phyloP scores from a whole-genome alignment of 371 early-diverging fungal genomes.

The Rhizopus microsporus region DNA sequence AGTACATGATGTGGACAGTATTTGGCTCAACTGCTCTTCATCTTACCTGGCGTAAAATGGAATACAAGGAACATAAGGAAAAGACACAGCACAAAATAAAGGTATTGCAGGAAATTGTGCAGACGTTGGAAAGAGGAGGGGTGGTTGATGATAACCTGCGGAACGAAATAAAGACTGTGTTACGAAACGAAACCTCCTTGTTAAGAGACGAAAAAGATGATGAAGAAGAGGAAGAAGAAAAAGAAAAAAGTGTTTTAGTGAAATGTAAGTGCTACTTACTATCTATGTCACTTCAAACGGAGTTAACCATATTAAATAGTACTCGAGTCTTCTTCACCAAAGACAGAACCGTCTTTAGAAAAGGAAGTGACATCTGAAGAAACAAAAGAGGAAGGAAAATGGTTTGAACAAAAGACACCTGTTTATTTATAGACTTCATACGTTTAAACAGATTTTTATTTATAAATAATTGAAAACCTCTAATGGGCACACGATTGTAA shows the following conservation, averaged over 20 bases:
- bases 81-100: slow-evolving; percentile 40
- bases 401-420: slow-evolving; percentile 3
- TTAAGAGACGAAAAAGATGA: slow-evolving; percentile 21
- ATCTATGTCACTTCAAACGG: neutral
- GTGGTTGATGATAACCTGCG: slow-evolving; percentile 30
- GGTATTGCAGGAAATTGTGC: slow-evolving; percentile 40
- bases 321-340: neutral
- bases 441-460: too few relatives aligned
- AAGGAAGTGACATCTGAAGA: neutral
- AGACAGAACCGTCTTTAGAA: neutral
- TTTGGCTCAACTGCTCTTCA: slow-evolving; percentile 56
- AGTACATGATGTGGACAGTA: slow-evolving; percentile 54
- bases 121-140: slow-evolving; percentile 42
- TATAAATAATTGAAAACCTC: too few relatives aligned
- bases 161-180: slow-evolving; percentile 44
- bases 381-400: neutral
- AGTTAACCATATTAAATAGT: neutral
- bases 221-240: slow-evolving; percentile 11
- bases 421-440: slow-evolving; percentile 3
- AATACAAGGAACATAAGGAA: slow-evolving; percentile 50
- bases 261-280: neutral
- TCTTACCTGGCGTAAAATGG: slow-evolving; percentile 52
- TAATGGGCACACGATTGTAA: too few relatives aligned
- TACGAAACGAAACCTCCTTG: slow-evolving; percentile 5
- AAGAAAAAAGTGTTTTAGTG: slow-evolving; percentile 9